Percentiles rank a stretch among this genome's conserved stretches.
Conservation (phyloP, 2,329 filamentous ascomycete genomes). For the Trichoderma koningii region DNA sequence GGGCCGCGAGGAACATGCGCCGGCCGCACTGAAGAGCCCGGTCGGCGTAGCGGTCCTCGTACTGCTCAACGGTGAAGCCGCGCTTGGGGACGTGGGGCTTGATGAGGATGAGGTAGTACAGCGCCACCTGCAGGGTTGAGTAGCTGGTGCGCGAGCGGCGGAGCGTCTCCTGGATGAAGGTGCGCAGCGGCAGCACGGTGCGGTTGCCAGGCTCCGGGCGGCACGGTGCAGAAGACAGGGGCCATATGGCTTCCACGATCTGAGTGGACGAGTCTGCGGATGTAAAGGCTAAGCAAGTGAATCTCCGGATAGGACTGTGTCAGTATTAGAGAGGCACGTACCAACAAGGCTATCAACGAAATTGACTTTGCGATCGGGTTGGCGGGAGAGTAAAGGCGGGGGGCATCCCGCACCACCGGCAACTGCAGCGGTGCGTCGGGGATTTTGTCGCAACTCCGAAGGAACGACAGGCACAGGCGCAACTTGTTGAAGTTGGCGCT, state of each 20-base stretch:
- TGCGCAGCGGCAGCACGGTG: constrained; percentile 83
- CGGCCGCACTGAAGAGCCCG: constrained; percentile 92
- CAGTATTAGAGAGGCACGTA: constrained; percentile 60
- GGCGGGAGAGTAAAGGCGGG: constrained; percentile 77
- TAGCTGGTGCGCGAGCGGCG: constrained; percentile 95
- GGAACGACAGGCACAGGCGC: constrained; percentile 46
- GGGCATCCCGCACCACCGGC: constrained; percentile 58
- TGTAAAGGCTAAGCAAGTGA: constrained; percentile 40
- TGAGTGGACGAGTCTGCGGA: constrained; percentile 88
- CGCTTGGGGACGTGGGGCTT: constrained; percentile 82
- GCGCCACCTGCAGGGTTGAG: constrained; percentile 91
- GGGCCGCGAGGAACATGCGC: constrained; percentile 92
- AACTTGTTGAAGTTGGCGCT: constrained; percentile 29
- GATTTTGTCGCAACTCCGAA: constrained; percentile 65
- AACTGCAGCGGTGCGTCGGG: constrained; percentile 58
- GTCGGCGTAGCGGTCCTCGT: constrained; percentile 67
- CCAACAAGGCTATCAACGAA: constrained; percentile 97
- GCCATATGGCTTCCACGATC: constrained; percentile 97
- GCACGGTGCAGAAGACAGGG: constrained; percentile 78
- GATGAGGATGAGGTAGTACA: constrained; percentile 95
- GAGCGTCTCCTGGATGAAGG: constrained; percentile 96
- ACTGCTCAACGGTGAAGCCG: constrained; percentile 86
- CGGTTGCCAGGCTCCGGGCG: constrained; percentile 71
- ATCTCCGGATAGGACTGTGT: constrained; percentile 27
- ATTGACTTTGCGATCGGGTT: constrained; percentile 88